These are phyloP conservation scores for Lecanosticta acicola DNA, from an alignment of 2,329 filamentous ascomycete species.

Conservation along the genomic window DNA sequence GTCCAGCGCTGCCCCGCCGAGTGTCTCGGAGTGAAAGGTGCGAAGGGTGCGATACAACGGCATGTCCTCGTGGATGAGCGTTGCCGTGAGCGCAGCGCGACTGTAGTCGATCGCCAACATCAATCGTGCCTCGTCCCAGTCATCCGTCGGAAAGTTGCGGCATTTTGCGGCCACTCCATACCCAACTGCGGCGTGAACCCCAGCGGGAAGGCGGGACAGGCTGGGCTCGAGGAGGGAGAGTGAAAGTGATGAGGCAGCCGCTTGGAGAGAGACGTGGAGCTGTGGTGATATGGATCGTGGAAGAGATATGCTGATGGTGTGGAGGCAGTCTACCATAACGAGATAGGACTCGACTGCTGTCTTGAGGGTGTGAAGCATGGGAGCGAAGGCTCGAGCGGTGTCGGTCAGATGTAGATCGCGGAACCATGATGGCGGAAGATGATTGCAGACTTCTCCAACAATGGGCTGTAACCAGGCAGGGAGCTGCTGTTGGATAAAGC, in stretches of 20 bases:
- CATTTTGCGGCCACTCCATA: constrained; percentile 2
- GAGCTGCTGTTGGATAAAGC: constrained; percentile 1
- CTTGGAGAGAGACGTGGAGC: neutral
- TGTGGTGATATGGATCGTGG: constrained; percentile 1
- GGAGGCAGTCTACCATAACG: constrained; percentile 4
- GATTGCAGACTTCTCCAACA: constrained; percentile 1
- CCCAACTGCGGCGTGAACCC: constrained; percentile 1
- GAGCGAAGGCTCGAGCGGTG: constrained; percentile 4
- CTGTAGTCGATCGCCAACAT: constrained; percentile 5
- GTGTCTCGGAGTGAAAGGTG: neutral
- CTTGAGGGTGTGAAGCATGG: constrained; percentile 4
- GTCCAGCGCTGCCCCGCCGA: constrained; percentile 2
- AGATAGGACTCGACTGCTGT: constrained; percentile 3
- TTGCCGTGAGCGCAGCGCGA: constrained; percentile 1
- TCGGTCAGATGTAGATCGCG: neutral
- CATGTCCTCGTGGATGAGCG: constrained; percentile 3
- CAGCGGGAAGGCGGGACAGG: neutral
- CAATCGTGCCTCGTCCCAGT: constrained; percentile 3
- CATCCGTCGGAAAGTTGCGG: neutral
- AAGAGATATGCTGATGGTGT: constrained; percentile 3
- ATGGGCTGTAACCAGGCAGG: neutral
- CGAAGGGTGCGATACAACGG: constrained; percentile 1
- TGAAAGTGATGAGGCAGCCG: constrained; percentile 6
- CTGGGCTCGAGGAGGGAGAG: constrained; percentile 1
- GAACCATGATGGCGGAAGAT: constrained; percentile 5